A percentile compares a stretch with the other conserved stretches of the same genome.
Evolutionary conservation across 2,329 filamentous ascomycete species (phyloP).

Genomic region (Verticillium zaregamsianum): DNA sequence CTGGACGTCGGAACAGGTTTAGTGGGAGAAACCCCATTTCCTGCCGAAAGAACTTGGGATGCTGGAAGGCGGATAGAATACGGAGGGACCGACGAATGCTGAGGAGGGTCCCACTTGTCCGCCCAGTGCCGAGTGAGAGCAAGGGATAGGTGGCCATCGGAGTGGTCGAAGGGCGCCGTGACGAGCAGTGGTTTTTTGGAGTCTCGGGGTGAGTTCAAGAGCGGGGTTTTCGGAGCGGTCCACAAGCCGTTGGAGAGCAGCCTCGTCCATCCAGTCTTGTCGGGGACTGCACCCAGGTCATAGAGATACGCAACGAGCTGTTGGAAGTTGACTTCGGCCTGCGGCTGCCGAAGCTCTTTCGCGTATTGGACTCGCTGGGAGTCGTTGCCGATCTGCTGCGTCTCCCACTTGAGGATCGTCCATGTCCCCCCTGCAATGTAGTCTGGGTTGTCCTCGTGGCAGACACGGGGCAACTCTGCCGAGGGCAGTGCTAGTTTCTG

Average conservation of each 20-base stretch:
- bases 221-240: not conserved
- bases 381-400: not conserved
- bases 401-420: not conserved
- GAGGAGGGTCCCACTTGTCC: not conserved
- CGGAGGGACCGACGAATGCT: not conserved
- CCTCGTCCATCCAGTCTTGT: not conserved
- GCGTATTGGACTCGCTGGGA: not conserved
- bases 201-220: not conserved
- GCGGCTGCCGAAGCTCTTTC: not conserved
- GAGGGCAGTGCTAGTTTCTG: not conserved
- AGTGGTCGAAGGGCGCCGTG: not conserved
- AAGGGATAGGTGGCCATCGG: not conserved
- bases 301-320: not conserved
- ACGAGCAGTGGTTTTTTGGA: not conserved
- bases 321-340: not conserved
- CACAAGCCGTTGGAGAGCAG: not conserved
- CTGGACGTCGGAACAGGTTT: not conserved
- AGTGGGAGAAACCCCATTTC: not conserved
- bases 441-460: not conserved
- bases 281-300: not conserved
- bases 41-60: no score
- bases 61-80: not conserved
- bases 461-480: not conserved
- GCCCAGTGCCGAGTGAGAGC: not conserved
- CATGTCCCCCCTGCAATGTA: slow-evolving; percentile 1